Base-by-base conservation (phyloP, 768 basidiomycete species). In the Mrakia frigida region DNA sequence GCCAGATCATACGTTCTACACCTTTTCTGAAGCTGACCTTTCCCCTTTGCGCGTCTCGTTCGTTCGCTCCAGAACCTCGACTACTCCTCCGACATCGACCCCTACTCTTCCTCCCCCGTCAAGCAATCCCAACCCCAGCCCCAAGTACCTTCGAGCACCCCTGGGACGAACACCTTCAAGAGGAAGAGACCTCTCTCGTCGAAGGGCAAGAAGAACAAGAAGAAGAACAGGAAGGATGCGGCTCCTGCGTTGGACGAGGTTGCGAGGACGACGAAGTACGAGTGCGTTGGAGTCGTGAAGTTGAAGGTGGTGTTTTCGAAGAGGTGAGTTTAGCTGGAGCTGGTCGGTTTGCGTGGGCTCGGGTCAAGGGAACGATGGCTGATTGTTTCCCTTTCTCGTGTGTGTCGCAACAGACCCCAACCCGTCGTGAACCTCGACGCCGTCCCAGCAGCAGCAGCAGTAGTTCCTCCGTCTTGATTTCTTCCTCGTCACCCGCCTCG, bases 221-320 rank as follows among this genome's bases (percentile, higher is more conserved):
- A 18, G 2, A 70, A 73, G 59, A 68, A 50, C 37, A 23, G 28
- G 31, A 53, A 25, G 71, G 35, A 70, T 7, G 76, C 56, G 1
- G 72, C 70, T 52, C 43, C 73, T 31, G 77, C 80, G 70, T 79
- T 80, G 52, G 79, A 80, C 13, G 78, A 72, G 3, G 81, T 80
- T 53, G 76, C 81, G 80, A 80, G 52, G 59, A 80, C 77, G 79
- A 84, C 84, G 50, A 84, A 82, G 61, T 93, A 91, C 89, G 86
- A 88, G 61, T 85, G 91, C 37, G 82, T 88, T 14, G 90, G 90
- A 3, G 83, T 94, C 67, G 89, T 94, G 60, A 92, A 88, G 83
- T 88, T 88, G 78, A 94, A 94, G 81, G 88, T 94, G 39, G 86
- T 92, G 21, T 94, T 94, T 81, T 87, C 90, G 53, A 93, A 91